Base-by-base conservation (phyloP, 2,329 filamentous ascomycete genomes). In the Beauveria brongniartii region DNA sequence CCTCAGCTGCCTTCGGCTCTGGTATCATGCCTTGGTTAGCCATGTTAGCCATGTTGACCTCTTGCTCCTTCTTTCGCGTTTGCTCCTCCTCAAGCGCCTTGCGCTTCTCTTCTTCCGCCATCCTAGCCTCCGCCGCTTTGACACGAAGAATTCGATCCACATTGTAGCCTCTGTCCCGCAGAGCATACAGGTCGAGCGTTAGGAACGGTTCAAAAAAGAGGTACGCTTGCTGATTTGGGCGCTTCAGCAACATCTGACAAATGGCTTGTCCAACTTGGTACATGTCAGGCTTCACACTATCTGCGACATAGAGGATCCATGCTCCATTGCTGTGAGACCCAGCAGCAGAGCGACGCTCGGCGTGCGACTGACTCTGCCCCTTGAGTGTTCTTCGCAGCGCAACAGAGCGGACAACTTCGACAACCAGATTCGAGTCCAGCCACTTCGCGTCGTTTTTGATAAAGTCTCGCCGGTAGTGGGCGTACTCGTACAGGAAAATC, bases 261-360 rank as follows among this genome's bases (percentile, higher is more conserved):
- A 99, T 80, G 28, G 91, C 91, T 67, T 92, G 89, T 61, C 91
- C 94, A 65, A 99, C 87, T 75, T 99, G 92, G 71, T 96, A 97
- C 70, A 95, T 84, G 70, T 97, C 92, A 34, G 85, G 88, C 62
- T 84, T 83, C 1, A 79, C 73, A 34, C 80, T 82, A 10, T 86
- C 83, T 3, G 88, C 87, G 43, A 97, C 85, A 69, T 88, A 95
- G n/a, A 97, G 76, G 5, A 86, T 82, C 70, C 83, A 88, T 18
- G 83, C 81, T 20, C 76, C 76, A 18, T 75, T 75, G 26, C 72
- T 79, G 56, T 80, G 78, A 50, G 82, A 76, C 46, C 84, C 86
- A 41, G 88, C 90, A 26, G 90, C 92, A 20, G 86, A 91, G 69
- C 86, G 82, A 70, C 88, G 91, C 74, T 91, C 89, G 3, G 80